These are phyloP conservation scores for Echinosophora koreensis DNA, from an alignment of 306 rosid genomes.

Conservation along the genomic window DNA sequence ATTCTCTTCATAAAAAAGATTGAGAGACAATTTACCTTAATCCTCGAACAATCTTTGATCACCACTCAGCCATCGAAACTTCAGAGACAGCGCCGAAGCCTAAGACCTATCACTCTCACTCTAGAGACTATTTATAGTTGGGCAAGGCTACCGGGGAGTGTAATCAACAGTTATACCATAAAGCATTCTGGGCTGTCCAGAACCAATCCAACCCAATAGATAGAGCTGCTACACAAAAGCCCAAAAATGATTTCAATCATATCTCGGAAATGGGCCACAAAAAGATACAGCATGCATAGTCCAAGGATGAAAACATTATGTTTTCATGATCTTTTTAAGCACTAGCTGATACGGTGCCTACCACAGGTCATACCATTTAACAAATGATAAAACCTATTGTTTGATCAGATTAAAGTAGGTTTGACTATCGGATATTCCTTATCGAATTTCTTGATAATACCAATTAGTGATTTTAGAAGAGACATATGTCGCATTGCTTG, in stretches of 20 bases:
- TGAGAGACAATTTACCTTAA: background rate
- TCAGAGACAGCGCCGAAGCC: background rate
- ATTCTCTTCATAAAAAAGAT: background rate
- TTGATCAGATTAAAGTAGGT: background rate
- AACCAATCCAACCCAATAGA: background rate
- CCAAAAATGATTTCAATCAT: background rate
- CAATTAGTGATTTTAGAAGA: background rate
- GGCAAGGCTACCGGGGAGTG: slow-evolving; percentile 27
- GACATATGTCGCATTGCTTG: background rate
- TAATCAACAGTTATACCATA: background rate
- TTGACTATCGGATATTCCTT: slow-evolving; percentile 2
- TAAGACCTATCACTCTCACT: background rate
- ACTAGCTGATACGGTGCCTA: slow-evolving; percentile 2
- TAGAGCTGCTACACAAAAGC: background rate
- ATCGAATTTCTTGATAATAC: background rate
- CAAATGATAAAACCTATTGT: slow-evolving; percentile 1
- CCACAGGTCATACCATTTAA: background rate
- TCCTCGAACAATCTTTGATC: slow-evolving; percentile 11
- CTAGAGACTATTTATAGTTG: slow-evolving; percentile 25
- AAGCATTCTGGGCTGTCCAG: background rate
- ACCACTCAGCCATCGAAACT: background rate
- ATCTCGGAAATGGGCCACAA: background rate
- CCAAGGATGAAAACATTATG: background rate
- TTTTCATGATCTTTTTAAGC: background rate
- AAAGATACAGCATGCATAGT: background rate